Evolutionary conservation across 768 basidiomycete species (phyloP).

Genomic region (Boletus rufocinnamomeus): DNA sequence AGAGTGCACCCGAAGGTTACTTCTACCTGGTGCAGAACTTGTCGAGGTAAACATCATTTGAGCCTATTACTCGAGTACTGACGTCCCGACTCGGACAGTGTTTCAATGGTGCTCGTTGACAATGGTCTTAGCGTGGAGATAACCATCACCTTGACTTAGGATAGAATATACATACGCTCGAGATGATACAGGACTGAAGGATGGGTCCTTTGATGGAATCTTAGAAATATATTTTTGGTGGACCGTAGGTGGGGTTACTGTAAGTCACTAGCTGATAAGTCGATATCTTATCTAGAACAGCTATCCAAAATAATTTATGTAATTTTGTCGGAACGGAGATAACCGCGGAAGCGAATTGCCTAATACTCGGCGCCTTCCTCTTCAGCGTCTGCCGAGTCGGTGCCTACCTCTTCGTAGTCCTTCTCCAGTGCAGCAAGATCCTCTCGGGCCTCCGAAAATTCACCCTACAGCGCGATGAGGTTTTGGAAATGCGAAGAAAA

Average conservation of each 20-base stretch:
- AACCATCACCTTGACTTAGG: conserved; percentile 11
- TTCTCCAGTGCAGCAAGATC: conserved; percentile 97
- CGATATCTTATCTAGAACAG: conserved; percentile 10
- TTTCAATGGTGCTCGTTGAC: conserved; percentile 32
- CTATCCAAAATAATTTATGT: conserved; percentile 5
- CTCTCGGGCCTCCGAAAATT: conserved; percentile 97
- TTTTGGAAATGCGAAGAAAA: conserved; percentile 1
- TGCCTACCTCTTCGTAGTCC: conserved; percentile 89
- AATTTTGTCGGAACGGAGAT: neutral
- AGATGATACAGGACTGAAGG: neutral
- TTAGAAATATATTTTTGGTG: conserved; percentile 8
- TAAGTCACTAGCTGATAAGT: conserved; percentile 13
- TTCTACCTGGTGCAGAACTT: conserved; percentile 71
- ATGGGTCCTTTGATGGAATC: neutral
- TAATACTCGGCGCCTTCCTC: conserved; percentile 60
- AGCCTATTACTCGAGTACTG: neutral
- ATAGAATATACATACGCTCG: neutral
- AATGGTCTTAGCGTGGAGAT: conserved; percentile 44
- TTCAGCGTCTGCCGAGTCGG: conserved; percentile 72
- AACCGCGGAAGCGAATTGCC: conserved; percentile 7
- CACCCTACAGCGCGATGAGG: conserved; percentile 55
- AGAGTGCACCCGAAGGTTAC: conserved; percentile 39
- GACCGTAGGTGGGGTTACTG: neutral
- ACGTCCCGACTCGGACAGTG: conserved; percentile 19
- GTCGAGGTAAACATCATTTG: conserved; percentile 50